Percentiles rank a stretch among this genome's conserved stretches.
Conservation (phyloP, 1,284 basidiomycete species). For the Pterulicium gracile region DNA sequence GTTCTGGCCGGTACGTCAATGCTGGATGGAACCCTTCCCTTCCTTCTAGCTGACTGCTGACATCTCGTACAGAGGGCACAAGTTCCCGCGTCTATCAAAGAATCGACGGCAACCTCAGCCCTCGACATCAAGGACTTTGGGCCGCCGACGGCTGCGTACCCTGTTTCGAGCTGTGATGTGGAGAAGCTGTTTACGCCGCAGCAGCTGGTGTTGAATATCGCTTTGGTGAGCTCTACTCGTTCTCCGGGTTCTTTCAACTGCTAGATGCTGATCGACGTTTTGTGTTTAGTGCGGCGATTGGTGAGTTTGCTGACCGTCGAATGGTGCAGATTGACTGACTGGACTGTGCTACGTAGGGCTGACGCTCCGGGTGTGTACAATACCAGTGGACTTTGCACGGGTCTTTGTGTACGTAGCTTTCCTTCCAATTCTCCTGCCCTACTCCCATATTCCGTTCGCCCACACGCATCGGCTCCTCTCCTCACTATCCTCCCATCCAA, state of each 20-base stretch:
- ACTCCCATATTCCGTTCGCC: no score
- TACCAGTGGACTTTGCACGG: constrained; percentile 26
- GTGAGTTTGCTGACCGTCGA: constrained; percentile 17
- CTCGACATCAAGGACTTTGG: background rate
- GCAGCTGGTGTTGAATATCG: no score
- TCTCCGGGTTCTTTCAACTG: no score
- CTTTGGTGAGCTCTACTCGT: no score
- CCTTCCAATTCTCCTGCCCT: constrained; percentile 13
- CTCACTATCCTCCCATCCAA: no score
- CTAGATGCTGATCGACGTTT: no score
- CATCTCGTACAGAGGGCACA: background rate
- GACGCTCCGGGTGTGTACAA: constrained; percentile 26
- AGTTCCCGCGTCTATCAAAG: background rate
- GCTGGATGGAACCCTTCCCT: background rate
- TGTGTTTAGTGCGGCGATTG: constrained; percentile 37
- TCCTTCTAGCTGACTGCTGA: background rate
- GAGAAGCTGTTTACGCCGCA: background rate
- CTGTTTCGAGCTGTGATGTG: background rate
- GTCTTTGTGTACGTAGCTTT: constrained; percentile 22
- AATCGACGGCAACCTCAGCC: background rate
- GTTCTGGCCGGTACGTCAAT: background rate
- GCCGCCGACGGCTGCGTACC: background rate
- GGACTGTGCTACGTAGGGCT: constrained; percentile 27
- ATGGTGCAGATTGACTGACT: background rate
- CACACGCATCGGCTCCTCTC: no score